Evolutionary conservation across 106 monocot species (phyloP).

Genomic region (Dendrobium chrysotoxum): DNA sequence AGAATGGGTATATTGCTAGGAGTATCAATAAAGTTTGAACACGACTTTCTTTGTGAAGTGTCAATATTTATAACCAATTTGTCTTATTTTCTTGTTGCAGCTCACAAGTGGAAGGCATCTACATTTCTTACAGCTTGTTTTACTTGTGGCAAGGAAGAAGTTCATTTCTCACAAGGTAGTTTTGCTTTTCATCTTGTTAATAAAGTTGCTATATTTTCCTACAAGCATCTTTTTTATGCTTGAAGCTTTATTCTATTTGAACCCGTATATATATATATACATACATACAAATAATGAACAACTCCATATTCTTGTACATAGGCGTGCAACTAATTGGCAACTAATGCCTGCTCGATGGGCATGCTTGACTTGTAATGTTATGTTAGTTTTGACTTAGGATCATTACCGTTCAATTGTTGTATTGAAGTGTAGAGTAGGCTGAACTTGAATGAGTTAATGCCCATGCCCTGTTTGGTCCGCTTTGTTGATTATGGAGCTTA

Average conservation of each 20-base stretch:
- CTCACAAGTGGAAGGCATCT: slow-evolving; percentile 34
- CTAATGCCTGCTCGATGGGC: no score
- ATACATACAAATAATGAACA: no score
- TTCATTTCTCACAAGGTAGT: slow-evolving; percentile 41
- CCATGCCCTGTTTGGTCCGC: no score
- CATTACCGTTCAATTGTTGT: no score
- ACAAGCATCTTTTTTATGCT: neutral
- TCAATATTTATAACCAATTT: neutral
- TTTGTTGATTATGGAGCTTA: no score
- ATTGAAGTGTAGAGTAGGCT: no score
- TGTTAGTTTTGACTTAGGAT: no score
- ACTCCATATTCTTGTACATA: neutral
- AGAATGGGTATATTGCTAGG: neutral
- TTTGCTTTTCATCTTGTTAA: neutral
- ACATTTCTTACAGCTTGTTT: slow-evolving; percentile 37
- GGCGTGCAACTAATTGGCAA: neutral
- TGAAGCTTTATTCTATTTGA: neutral
- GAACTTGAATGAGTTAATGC: no score
- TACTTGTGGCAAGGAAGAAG: slow-evolving; percentile 46
- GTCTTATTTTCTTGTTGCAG: slow-evolving; percentile 28
- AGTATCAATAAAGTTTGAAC: neutral
- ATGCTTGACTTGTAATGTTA: no score
- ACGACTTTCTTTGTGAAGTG: neutral
- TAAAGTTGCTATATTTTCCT: neutral
- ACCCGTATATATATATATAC: neutral